Conservation (phyloP, 2,329 filamentous ascomycete species). For the Teratosphaeria gauchensis region DNA sequence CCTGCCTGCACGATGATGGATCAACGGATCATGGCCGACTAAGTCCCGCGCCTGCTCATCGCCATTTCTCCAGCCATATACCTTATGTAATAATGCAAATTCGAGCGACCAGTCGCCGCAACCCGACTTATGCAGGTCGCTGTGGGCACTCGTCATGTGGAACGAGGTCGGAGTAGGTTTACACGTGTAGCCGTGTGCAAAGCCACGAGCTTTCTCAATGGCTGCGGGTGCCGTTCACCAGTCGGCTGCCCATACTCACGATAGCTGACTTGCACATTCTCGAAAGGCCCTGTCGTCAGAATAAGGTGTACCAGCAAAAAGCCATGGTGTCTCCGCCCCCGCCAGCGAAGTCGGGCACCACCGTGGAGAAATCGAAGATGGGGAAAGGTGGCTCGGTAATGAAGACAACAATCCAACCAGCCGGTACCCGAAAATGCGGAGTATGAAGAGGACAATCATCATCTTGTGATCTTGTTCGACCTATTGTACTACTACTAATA, state of each 20-base stretch:
- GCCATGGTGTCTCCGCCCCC: neutral
- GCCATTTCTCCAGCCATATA: neutral
- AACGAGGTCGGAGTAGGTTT: neutral
- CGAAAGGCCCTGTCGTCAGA: neutral
- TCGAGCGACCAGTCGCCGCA: neutral
- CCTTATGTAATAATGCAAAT: neutral
- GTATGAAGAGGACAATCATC: neutral
- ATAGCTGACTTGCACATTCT: no score
- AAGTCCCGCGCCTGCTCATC: neutral
- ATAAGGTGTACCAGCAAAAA: neutral
- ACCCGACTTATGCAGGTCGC: neutral
- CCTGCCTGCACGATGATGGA: neutral
- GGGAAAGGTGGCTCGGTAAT: neutral
- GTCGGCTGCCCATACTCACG: no score
- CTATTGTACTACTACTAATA: neutral
- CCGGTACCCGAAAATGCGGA: neutral
- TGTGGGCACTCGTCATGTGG: neutral
- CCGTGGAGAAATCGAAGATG: neutral
- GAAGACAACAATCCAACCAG: neutral
- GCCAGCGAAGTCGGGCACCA: neutral
- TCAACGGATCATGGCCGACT: neutral
- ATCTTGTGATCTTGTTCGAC: neutral
- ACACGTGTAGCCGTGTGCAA: neutral
- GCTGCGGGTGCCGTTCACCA: no score
- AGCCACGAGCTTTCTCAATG: no score